Conservation (phyloP, 306 rosid genomes). For the Rosa chinensis region DNA sequence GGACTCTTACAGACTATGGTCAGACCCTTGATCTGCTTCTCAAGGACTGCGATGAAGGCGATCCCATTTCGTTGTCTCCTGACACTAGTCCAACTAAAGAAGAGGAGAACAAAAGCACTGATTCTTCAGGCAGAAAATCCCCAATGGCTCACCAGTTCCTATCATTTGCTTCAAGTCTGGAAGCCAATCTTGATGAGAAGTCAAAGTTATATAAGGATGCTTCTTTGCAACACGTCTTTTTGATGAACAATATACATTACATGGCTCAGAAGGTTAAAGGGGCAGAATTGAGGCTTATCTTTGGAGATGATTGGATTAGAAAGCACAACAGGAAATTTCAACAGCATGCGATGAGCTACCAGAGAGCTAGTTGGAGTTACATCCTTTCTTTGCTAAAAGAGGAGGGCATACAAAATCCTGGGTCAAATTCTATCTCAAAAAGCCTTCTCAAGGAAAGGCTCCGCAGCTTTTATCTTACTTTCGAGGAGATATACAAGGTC, state of each 20-base stretch:
- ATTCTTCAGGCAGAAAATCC: slow-evolving; percentile 39
- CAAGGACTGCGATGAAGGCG: slow-evolving; percentile 48
- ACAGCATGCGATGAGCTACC: slow-evolving; percentile 73
- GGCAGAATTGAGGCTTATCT: slow-evolving; percentile 55
- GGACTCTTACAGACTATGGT: slow-evolving; percentile 65
- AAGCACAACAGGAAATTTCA: slow-evolving; percentile 74
- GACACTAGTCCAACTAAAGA: slow-evolving; percentile 52
- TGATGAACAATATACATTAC: slow-evolving; percentile 87
- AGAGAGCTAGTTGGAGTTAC: slow-evolving; percentile 83
- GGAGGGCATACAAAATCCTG: slow-evolving; percentile 59
- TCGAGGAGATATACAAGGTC: slow-evolving; percentile 78
- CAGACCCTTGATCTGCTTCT: slow-evolving; percentile 66
- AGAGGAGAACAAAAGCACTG: slow-evolving; percentile 43
- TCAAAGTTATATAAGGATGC: slow-evolving; percentile 63
- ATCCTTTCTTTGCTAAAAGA: slow-evolving; percentile 67
- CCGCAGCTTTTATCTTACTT: slow-evolving; percentile 64
- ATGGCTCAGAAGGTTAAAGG: slow-evolving; percentile 92
- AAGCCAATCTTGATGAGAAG: slow-evolving; percentile 70
- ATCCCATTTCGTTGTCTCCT: slow-evolving; percentile 47
- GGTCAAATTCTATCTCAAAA: slow-evolving; percentile 56
- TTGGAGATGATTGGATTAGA: slow-evolving; percentile 82
- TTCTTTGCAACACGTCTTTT: slow-evolving; percentile 77
- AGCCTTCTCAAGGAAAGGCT: slow-evolving; percentile 64
- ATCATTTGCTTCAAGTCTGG: slow-evolving; percentile 65
- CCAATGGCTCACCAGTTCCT: slow-evolving; percentile 57